Evolutionary conservation across 2,329 filamentous ascomycete genomes (phyloP).

Genomic region (Alternaria sp.): DNA sequence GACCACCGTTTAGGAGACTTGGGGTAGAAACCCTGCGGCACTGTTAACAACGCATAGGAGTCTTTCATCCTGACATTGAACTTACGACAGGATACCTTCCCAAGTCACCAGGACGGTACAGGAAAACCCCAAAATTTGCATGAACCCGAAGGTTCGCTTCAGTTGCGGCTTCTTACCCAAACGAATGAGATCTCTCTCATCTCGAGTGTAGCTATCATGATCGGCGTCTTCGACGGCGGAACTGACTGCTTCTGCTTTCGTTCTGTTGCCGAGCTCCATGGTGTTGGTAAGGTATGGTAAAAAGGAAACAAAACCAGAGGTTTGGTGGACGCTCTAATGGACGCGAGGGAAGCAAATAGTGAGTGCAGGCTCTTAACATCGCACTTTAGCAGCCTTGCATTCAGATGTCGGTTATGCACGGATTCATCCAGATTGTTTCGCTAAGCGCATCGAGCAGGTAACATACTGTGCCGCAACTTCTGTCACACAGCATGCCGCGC

Average conservation of each 20-base stretch:
- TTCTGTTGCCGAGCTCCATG: constrained; percentile 1
- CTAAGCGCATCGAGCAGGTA: neutral
- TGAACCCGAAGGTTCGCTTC: constrained; percentile 16
- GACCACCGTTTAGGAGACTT: constrained; percentile 17
- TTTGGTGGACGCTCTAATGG: too few species aligned
- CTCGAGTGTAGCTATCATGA: neutral
- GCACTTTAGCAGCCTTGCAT: too few species aligned
- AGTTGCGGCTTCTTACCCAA: constrained; percentile 17
- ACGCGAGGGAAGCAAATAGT: neutral
- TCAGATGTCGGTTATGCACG: neutral
- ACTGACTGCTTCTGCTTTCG: neutral
- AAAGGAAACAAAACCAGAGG: too few species aligned
- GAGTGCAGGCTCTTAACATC: neutral
- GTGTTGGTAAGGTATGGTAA: too few species aligned
- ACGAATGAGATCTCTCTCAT: constrained; percentile 3
- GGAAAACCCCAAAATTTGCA: constrained; percentile 13
- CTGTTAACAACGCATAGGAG: too few species aligned
- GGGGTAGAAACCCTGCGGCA: neutral
- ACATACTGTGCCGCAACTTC: neutral
- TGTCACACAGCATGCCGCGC: neutral
- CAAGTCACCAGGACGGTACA: constrained; percentile 10
- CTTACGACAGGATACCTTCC: neutral
- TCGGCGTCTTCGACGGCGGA: neutral
- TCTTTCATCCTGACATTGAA: too few species aligned
- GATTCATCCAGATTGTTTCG: neutral